Evolutionary conservation across 371 early-diverging fungal species (phyloP).

Genomic region (Mortierella sp.): DNA sequence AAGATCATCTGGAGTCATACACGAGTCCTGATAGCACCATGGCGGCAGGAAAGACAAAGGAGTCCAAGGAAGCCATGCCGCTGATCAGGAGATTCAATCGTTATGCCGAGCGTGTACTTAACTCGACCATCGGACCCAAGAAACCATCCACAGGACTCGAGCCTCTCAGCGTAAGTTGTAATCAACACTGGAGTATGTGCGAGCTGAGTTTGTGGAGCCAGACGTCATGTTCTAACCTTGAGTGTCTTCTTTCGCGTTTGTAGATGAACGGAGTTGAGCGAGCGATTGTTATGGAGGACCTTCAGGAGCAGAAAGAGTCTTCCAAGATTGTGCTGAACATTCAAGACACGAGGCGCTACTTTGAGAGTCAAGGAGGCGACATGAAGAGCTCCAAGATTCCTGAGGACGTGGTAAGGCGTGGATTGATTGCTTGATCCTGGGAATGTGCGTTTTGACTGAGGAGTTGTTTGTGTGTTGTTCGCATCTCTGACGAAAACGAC

Average conservation of each 20-base stretch:
- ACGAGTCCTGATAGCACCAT: conserved; percentile 92
- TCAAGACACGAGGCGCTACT: conserved; percentile 81
- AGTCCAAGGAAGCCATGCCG: conserved; percentile 74
- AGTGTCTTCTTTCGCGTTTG: background rate
- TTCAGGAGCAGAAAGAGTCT: conserved; percentile 65
- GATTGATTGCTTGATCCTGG: background rate
- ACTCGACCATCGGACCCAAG: conserved; percentile 49
- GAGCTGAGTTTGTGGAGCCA: too few relatives aligned
- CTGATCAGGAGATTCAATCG: conserved; percentile 91
- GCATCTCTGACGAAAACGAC: too few relatives aligned
- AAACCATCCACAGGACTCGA: conserved; percentile 21
- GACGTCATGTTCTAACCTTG: background rate
- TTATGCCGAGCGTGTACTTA: conserved; percentile 88
- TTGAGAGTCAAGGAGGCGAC: conserved; percentile 78
- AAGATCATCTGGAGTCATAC: conserved; percentile 80
- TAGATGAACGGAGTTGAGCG: conserved; percentile 64
- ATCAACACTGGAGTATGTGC: too few relatives aligned
- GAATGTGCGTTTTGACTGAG: background rate
- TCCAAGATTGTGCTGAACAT: conserved; percentile 75
- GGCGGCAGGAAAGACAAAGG: conserved; percentile 74
- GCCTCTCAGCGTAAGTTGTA: conserved; percentile 30
- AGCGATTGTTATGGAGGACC: conserved; percentile 75
- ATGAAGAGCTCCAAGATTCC: conserved; percentile 41
- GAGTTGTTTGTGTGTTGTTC: too few relatives aligned
- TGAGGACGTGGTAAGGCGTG: conserved; percentile 22